Conservation (phyloP, 345 rosid genomes). For the Citrus sp. region DNA sequence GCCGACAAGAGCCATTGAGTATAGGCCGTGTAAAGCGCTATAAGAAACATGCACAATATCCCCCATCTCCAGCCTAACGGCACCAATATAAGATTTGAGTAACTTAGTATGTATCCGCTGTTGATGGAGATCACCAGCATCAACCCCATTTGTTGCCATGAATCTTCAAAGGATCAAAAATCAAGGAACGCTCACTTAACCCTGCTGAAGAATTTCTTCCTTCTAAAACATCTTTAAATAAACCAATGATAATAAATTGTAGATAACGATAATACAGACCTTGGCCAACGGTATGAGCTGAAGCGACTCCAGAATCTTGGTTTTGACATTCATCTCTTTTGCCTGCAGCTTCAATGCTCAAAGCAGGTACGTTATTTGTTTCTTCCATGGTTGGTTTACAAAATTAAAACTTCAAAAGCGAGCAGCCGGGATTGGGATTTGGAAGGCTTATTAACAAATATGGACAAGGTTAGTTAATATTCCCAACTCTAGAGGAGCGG, state of each 20-base stretch:
- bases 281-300: conserved; percentile 22
- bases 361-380: background rate
- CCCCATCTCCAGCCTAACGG: conserved; percentile 36
- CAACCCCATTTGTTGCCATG: conserved; percentile 34
- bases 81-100: conserved; percentile 27
- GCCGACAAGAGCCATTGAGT: conserved; percentile 30
- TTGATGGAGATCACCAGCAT: conserved; percentile 31
- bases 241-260: background rate
- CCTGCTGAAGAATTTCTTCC: background rate
- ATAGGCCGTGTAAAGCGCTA: conserved; percentile 22
- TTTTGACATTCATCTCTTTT: background rate
- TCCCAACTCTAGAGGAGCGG: too few species aligned
- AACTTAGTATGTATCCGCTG: conserved; percentile 33
- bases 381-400: background rate
- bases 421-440: background rate
- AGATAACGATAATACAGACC: conserved; percentile 1
- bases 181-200: background rate
- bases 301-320: conserved; percentile 3
- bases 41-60: conserved; percentile 11
- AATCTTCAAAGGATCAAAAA: conserved; percentile 16
- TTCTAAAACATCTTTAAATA: background rate
- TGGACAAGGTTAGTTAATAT: background rate
- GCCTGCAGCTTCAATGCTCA: conserved; percentile 13
- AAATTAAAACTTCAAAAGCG: background rate
- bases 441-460: background rate